These are phyloP conservation scores for Aurantiochytrium sp. DNA, from an alignment of 108 stramenopile species.

Conservation along the genomic window DNA sequence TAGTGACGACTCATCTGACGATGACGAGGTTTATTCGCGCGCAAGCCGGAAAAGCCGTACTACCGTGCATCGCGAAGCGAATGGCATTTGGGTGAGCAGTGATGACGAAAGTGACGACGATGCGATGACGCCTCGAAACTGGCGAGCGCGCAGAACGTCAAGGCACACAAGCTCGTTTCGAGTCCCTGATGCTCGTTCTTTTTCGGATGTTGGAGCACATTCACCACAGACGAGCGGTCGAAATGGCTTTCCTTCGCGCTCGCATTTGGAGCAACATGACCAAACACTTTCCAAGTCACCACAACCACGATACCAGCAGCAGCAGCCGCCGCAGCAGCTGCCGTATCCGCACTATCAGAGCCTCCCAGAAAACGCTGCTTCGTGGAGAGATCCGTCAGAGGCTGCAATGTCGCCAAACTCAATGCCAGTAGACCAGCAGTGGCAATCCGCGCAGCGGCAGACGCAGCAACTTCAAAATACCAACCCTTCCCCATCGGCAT, in stretches of 20 bases:
- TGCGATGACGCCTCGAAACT: background rate
- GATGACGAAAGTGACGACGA: background rate
- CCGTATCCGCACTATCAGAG: background rate
- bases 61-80: background rate
- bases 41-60: background rate
- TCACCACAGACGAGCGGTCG: background rate
- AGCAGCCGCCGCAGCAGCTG: no score
- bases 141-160: background rate
- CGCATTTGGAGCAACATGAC: background rate
- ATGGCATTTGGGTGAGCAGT: conserved; percentile 8
- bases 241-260: background rate
- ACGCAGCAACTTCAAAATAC: background rate
- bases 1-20: background rate
- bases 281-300: no score
- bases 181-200: background rate
- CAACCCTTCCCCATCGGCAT: background rate
- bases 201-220: background rate
- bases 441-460: background rate
- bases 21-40: background rate
- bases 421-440: no score
- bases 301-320: no score
- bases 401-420: no score
- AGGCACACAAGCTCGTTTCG: background rate
- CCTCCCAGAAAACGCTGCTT: background rate
- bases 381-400: no score